Base-by-base conservation (phyloP, 2,329 filamentous ascomycete genomes). In the Stenocarpella maydis region DNA sequence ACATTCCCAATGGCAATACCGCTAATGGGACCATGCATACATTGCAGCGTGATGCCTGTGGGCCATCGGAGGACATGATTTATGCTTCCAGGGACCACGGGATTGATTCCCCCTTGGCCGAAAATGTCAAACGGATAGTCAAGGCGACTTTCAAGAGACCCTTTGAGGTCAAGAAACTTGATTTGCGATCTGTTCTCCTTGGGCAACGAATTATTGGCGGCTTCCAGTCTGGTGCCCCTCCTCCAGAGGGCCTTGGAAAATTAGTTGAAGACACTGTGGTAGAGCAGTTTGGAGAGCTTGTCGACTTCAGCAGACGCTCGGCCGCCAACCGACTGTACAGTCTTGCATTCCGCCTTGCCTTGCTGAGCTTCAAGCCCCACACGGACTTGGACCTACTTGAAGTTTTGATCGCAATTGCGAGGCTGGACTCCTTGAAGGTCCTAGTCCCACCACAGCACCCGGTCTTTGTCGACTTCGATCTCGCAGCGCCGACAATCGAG, bases 391-490 rank as follows among this genome's bases (percentile, higher is more conserved):
- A 58, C 1, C 8, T 69, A 26, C 43, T 69, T 14, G 43, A 60
- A 15, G 37, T 52, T 1, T 14, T 66, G 8, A 61, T 28, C 12
- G 61, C 61, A 7, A 34, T 69, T 10, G 61, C 50, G 7, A 65
- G 68, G 15, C 15, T 66, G 5, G 68, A 66, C 28, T 34, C 52
- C 1, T 6, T 66, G 7, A 69, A 66, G n/a, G 24, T 53, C 9
- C 17, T 61, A 6, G 26, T 19, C 21, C 60, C 68, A 1, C 68
- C 68, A 34, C 41, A 8, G 24, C 61, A 69, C 10, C 24, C 68
- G 0, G 61, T 65, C 2, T 69, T 66, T 17, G n/a, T 60, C 19
- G 68, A 58, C n/a, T 69, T 69, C n/a, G 34, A 55, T 9, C 31
- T 37, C 15, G 8, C 17, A 5, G 4, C n/a, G 1, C 68, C 68